Evolutionary conservation across 2,329 filamentous ascomycete species (phyloP), one percentile per base, ranked within the genome.

Genomic region (Fusarium verrucosum): DNA sequence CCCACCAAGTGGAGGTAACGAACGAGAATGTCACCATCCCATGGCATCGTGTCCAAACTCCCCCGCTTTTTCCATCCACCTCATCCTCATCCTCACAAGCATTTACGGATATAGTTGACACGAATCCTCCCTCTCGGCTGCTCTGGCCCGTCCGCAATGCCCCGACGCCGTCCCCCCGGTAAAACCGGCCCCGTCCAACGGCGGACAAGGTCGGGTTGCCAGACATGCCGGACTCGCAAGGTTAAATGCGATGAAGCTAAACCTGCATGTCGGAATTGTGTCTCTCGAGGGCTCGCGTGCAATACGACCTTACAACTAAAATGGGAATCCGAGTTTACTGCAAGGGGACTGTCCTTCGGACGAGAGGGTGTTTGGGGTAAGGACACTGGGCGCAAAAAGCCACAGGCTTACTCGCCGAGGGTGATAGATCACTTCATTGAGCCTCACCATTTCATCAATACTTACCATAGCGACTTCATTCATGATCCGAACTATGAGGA

Each of bases 331-430:
- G 73, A 75, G 50, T 75, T 72, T 35, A 54, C 64, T 8, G 60
- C 58, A 0, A 56, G 52, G 2, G 73, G 73, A 0, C 40, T 70
- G 4, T 73, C 73, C 9, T 74, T 75, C 62, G 73, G 73, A 4
- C 30, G 73, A 23, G 66, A 70, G 22, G 73, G 73, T 4, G 70
- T 73, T 13, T 75, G 72, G 73, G 54, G 63, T 6, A 74, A 73
- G 17, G 57, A 58, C 13, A 32, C 50, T 32, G 30, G 7, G 8
- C 49, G 52, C 1, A 42, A 37, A 4, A 22, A 38, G 2, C 63
- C 55, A 4, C 30, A 50, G 1, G 28, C 43, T 20, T 41, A 49
- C 10, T 23, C 41, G 1, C 42, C 51, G 3, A 19, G 22, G 8
- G 20, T 33, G 14, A 16, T 64, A 13, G 23, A 28, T n/a, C 23